A percentile compares a stretch with the other conserved stretches of the same genome.
Conservation (phyloP, 208 protist genomes). For the Zelonia costaricensis region DNA sequence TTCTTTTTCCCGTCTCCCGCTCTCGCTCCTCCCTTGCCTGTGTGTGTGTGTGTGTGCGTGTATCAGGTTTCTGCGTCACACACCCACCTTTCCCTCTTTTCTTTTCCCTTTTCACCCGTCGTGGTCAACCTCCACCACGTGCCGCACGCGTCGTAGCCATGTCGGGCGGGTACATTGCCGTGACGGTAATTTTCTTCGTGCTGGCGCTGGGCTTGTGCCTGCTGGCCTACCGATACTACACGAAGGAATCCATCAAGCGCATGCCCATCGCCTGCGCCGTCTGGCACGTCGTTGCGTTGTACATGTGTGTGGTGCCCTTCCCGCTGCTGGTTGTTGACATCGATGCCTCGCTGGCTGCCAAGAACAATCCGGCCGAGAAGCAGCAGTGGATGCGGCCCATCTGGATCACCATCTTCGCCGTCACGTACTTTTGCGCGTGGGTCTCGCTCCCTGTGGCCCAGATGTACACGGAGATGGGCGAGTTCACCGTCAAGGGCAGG, state of each 20-base stretch:
- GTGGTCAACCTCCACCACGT: background rate
- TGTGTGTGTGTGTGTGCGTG: background rate
- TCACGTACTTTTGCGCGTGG: slow-evolving; percentile 88
- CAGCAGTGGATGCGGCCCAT: slow-evolving; percentile 73
- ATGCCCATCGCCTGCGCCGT: slow-evolving; percentile 67
- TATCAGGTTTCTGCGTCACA: background rate
- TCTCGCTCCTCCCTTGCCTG: background rate
- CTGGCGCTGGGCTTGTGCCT: slow-evolving; percentile 51
- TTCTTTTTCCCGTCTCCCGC: background rate
- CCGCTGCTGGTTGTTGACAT: slow-evolving; percentile 89
- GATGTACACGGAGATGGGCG: slow-evolving; percentile 82
- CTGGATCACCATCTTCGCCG: slow-evolving; percentile 86
- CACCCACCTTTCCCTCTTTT: background rate
- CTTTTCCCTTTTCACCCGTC: background rate
- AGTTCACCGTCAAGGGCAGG: slow-evolving; percentile 67
- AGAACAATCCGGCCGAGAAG: slow-evolving; percentile 10
- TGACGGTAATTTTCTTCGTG: slow-evolving; percentile 77
- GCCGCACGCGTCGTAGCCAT: slow-evolving; percentile 18
- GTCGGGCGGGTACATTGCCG: slow-evolving; percentile 45
- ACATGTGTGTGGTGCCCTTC: slow-evolving; percentile 80
- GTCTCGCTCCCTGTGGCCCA: slow-evolving; percentile 85
- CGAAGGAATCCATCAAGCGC: slow-evolving; percentile 58
- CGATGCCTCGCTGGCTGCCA: slow-evolving; percentile 55
- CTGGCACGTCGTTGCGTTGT: slow-evolving; percentile 80
- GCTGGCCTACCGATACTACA: slow-evolving; percentile 81